Conservation (phyloP, 2,329 filamentous ascomycete species). For the Diplocarpon rosae region DNA sequence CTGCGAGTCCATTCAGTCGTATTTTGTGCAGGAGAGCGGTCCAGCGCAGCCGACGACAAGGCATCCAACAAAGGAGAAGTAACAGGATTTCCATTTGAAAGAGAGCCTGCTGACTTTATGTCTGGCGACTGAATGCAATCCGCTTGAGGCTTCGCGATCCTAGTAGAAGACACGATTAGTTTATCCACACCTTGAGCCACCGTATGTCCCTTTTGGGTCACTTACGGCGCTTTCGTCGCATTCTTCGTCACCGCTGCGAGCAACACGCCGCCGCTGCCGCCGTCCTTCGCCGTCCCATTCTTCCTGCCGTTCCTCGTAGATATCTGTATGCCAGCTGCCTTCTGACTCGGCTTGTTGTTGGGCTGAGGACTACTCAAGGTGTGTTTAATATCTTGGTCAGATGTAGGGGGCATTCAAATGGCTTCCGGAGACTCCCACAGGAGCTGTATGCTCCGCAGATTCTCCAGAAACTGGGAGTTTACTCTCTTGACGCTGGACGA, state of each 20-base stretch:
- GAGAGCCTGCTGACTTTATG: conserved; percentile 17
- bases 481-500: conserved; percentile 3
- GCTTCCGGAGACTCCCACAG: conserved; percentile 2
- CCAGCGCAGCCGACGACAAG: conserved; percentile 22
- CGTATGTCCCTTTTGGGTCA: neutral
- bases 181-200: neutral
- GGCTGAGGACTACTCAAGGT: conserved; percentile 15
- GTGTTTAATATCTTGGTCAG: conserved; percentile 24
- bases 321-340: conserved; percentile 21
- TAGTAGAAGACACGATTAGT: conserved; percentile 12
- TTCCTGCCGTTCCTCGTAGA: conserved; percentile 25
- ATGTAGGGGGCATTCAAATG: conserved; percentile 30
- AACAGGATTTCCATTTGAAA: conserved; percentile 16
- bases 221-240: conserved; percentile 25
- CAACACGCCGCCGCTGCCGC: conserved; percentile 20
- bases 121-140: conserved; percentile 20
- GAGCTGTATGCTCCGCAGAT: conserved; percentile 4
- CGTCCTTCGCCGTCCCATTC: conserved; percentile 28
- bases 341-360: conserved; percentile 21
- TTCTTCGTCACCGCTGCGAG: conserved; percentile 26
- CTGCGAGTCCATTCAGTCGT: conserved; percentile 36
- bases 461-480: neutral
- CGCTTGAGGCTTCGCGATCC: conserved; percentile 17
- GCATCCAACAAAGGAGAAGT: conserved; percentile 25
- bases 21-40: conserved; percentile 20